A percentile compares a stretch with the other conserved stretches of the same genome.
These are phyloP conservation scores for Wickerhamiella alocasiicola DNA, from an alignment of 805 yeast genomes.

Conservation along the genomic window DNA sequence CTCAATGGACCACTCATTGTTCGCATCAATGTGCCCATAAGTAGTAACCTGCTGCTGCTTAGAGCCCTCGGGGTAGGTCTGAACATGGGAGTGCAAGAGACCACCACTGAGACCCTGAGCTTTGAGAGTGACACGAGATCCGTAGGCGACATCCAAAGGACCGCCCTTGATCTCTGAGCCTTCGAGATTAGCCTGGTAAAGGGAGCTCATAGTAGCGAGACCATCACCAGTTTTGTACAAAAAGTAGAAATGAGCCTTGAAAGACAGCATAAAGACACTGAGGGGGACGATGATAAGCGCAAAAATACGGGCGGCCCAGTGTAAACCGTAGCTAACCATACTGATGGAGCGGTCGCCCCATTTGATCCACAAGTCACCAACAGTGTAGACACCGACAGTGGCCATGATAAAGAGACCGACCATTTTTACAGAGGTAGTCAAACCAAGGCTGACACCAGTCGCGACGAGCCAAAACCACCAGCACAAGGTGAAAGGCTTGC, in stretches of 20 bases:
- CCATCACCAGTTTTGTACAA: slow-evolving; percentile 89
- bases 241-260: slow-evolving; percentile 77
- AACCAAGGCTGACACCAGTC: slow-evolving; percentile 78
- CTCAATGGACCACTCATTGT: slow-evolving; percentile 70
- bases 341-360: slow-evolving; percentile 63
- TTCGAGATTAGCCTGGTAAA: slow-evolving; percentile 81
- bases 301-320: slow-evolving; percentile 60
- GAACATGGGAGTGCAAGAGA: slow-evolving; percentile 68
- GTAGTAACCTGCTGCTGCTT: slow-evolving; percentile 70
- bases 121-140: slow-evolving; percentile 62
- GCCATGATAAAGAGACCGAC: slow-evolving; percentile 89
- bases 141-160: slow-evolving; percentile 59
- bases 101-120: slow-evolving; percentile 69
- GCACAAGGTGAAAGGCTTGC: slow-evolving; percentile 45
- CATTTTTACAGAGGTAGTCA: slow-evolving; percentile 90
- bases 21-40: slow-evolving; percentile 47
- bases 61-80: slow-evolving; percentile 51
- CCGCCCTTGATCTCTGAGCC: slow-evolving; percentile 68
- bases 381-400: slow-evolving; percentile 77
- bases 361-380: slow-evolving; percentile 69
- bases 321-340: slow-evolving; percentile 46
- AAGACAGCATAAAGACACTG: slow-evolving; percentile 73
- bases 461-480: slow-evolving; percentile 85
- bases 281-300: slow-evolving; percentile 71
- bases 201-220: slow-evolving; percentile 86